phyloP scores from a whole-genome alignment of 2,329 filamentous ascomycete species.

The Sclerotinia sclerotiorum region DNA sequence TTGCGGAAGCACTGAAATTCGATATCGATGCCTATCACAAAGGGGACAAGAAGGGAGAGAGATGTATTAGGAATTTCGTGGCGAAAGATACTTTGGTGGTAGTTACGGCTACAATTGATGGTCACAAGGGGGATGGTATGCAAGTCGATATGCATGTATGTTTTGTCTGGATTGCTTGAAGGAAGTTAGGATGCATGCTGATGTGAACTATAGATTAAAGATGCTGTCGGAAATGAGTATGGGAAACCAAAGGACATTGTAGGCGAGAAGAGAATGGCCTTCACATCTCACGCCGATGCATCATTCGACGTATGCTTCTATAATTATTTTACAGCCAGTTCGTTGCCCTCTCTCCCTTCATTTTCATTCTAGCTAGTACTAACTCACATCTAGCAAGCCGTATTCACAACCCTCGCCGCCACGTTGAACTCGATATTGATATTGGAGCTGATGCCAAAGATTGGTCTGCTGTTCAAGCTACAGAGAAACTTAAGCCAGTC shows the following conservation, averaged over 20 bases:
- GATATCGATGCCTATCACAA: conserved; percentile 73
- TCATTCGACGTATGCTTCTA: conserved; percentile 97
- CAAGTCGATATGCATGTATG: conserved; percentile 88
- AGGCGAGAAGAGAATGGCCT: conserved; percentile 80
- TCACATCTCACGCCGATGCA: conserved; percentile 87
- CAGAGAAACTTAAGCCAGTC: conserved; percentile 95
- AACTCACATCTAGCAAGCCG: conserved; percentile 15
- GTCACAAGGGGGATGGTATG: conserved; percentile 89
- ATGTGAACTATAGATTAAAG: conserved; percentile 68
- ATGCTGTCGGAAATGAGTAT: conserved; percentile 95
- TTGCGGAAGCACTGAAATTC: conserved; percentile 79
- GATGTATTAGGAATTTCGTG: conserved; percentile 97
- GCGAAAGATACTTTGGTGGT: conserved; percentile 89
- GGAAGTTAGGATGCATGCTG: neutral
- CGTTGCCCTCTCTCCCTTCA: conserved; percentile 41
- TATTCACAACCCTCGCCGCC: conserved; percentile 52
- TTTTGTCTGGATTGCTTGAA: conserved; percentile 33
- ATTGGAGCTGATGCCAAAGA: conserved; percentile 69
- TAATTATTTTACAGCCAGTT: conserved; percentile 73
- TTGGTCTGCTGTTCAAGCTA: conserved; percentile 94
- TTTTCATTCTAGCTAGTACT: conserved; percentile 10
- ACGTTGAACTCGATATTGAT: conserved; percentile 52
- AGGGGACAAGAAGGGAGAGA: conserved; percentile 67
- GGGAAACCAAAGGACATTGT: conserved; percentile 85
- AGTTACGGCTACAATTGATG: conserved; percentile 84